Base-by-base conservation (phyloP, 371 early-diverging fungal species). In the Mortierella sp. region DNA sequence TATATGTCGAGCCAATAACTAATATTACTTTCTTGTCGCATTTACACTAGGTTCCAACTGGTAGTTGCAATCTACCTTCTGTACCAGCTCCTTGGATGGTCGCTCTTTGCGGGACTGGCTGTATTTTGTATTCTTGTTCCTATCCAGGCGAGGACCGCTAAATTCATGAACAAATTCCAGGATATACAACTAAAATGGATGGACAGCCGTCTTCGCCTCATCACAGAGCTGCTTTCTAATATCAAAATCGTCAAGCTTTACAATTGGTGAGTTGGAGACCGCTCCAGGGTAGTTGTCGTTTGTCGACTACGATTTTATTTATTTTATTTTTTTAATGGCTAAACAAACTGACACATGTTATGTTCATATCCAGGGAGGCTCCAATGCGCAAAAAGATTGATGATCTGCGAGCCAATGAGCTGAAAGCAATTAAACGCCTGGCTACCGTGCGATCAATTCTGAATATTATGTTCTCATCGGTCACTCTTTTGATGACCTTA, bases 181-280 rank as follows among this genome's bases (percentile, higher is more conserved):
- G 68, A 74, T 16, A 45, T 63, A 5, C 54, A 67, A 28, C 55
- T 79, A 12, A 66, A 71, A 55, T 84, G 87, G 64, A 84, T 80
- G 72, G 84, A 84, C 32, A 45, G 39, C 3, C 73, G 84, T 5
- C 68, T 84, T 49, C 73, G 81, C 9, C 68, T 80, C n/a, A 77
- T 80, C 67, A 79, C 97, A 76, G 99, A 98, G 87, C 85, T 97
- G 10, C 83, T 98, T 65, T 91, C 92, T 65, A 97, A 97, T 32
- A 97, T 98, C 84, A 95, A 95, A 84, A 94, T 97, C 43, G 93
- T 97, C 83, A 97, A 97, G 83, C 85, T 95, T 9, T 95, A 94
- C 71, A 93, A 92, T 10, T 96, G 95, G 95, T 78, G 59, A 30
- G 22, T 12, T n/a, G n/a, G n/a, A n/a, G n/a, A n/a, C n/a, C n/a